Evolutionary conservation across 805 yeast genomes (phyloP).

Genomic region (Pichia nakasei): DNA sequence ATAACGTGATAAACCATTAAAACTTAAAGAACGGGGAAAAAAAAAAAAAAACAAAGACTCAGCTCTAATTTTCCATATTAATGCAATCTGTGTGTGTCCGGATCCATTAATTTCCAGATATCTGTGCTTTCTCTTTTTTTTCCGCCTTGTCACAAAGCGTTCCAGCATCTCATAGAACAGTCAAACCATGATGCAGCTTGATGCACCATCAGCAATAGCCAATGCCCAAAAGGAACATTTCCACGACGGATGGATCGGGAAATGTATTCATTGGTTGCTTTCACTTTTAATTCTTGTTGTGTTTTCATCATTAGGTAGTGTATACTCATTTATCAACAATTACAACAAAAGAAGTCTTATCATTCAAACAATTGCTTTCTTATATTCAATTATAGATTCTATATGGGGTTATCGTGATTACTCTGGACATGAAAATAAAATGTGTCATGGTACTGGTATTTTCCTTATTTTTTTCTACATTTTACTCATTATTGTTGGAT

Average conservation of each 20-base stretch:
- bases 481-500: conserved; percentile 43
- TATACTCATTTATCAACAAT: conserved; percentile 27
- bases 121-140: too few species aligned
- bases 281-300: conserved; percentile 33
- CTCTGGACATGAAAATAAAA: conserved; percentile 56
- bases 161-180: background rate
- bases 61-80: too few species aligned
- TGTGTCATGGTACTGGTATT: conserved; percentile 65
- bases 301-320: conserved; percentile 48
- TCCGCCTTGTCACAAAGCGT: too few species aligned
- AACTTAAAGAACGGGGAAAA: too few species aligned
- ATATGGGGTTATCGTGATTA: conserved; percentile 50
- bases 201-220: conserved; percentile 13
- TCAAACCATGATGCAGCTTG: conserved; percentile 13
- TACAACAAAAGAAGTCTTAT: background rate
- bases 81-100: too few species aligned
- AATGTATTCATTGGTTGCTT: conserved; percentile 2
- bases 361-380: conserved; percentile 5
- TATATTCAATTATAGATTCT: conserved; percentile 49
- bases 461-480: conserved; percentile 41
- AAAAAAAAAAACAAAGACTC: too few species aligned
- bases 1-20: too few species aligned
- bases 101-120: too few species aligned
- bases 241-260: conserved; percentile 23
- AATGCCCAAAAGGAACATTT: conserved; percentile 10